Conservation (phyloP, 176 grass and related monocot species). For the Phoenix roebelenii region DNA sequence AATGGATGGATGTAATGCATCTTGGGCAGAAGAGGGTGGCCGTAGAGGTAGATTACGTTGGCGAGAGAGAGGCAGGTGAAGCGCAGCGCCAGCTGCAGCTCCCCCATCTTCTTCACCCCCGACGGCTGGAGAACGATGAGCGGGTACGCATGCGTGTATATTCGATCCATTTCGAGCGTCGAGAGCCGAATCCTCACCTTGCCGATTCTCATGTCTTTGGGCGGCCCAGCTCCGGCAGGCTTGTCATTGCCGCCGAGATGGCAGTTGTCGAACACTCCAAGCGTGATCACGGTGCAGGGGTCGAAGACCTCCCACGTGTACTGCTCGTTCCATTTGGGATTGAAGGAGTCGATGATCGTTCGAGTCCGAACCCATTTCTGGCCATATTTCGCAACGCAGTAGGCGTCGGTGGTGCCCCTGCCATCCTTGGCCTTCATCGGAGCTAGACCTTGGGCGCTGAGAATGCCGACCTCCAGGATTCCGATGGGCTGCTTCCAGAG, state of each 20-base stretch:
- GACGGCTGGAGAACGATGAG: slow-evolving; percentile 12
- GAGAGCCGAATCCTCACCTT: slow-evolving; percentile 19
- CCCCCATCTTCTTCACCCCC: slow-evolving; percentile 18
- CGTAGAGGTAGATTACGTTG: slow-evolving; percentile 16
- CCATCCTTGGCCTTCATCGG: slow-evolving; percentile 15
- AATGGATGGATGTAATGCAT: slow-evolving; percentile 20
- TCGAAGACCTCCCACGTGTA: slow-evolving; percentile 22
- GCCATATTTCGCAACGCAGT: slow-evolving; percentile 20
- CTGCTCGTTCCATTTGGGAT: slow-evolving; percentile 15
- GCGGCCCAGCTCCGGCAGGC: neutral
- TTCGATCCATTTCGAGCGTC: slow-evolving; percentile 12
- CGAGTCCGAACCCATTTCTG: slow-evolving; percentile 20
- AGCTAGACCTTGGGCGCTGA: slow-evolving; percentile 4
- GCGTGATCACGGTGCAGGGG: slow-evolving; percentile 17
- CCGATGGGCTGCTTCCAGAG: slow-evolving; percentile 17
- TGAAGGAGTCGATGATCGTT: slow-evolving; percentile 11
- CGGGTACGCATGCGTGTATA: slow-evolving; percentile 9
- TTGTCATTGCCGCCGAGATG: slow-evolving; percentile 8
- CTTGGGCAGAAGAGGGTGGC: slow-evolving; percentile 15
- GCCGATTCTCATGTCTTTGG: neutral
- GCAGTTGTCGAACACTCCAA: slow-evolving; percentile 17
- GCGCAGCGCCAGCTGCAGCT: slow-evolving; percentile 13
- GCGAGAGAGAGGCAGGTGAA: slow-evolving; percentile 15
- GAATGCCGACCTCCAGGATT: slow-evolving; percentile 17
- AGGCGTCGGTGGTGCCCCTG: slow-evolving; percentile 16